Base-by-base conservation (phyloP, 495 filamentous ascomycete genomes). In the Daldinia loculata region DNA sequence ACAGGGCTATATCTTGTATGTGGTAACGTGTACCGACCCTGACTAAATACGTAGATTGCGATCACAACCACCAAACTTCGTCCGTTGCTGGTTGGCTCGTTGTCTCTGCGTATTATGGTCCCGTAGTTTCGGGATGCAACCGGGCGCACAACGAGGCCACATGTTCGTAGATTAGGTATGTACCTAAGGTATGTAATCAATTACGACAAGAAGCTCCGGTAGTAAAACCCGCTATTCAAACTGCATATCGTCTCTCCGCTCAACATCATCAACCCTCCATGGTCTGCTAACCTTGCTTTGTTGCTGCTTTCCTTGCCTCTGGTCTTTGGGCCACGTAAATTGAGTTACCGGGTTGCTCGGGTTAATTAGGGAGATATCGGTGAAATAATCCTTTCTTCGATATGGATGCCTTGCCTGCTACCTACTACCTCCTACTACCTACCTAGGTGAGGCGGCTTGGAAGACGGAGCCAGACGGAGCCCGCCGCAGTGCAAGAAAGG, bases 91-190 rank as follows among this genome's bases (percentile, higher is more conserved):
- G 30, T 38, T 30, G 17, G 30, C 30, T 22, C 17, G 30, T 38
- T 38, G 17, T 24, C 34, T 24, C 32, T 38, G 56, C 24, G 38
- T 45, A n/a, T 30, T 30, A 57, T 61, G 57, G 58, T 34, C 41
- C 63, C 43, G 58, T 51, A 43, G 56, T 30, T 27, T 71, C 69
- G 63, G 69, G 58, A 58, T 71, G 58, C 59, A 43, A 63, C 61
- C 43, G 45, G 43, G 27, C 26, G 17, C 27, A 58, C 48, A 50
- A 56, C 45, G 30, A 27, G 24, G 39, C 41, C 24, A 43, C 57
- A 62, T 66, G 62, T 53, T 58, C 43, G 19, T 48, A 48, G 43
- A 43, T 58, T 26, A 53, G 26, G 22, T 27, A 29, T 2, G 3
- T 15, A 52, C 24, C 24, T 52, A 8, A 32, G 45, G 9, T 15